Evolutionary conservation across 257 asterid species (phyloP).

Genomic region (Oldenlandia corymbosa): DNA sequence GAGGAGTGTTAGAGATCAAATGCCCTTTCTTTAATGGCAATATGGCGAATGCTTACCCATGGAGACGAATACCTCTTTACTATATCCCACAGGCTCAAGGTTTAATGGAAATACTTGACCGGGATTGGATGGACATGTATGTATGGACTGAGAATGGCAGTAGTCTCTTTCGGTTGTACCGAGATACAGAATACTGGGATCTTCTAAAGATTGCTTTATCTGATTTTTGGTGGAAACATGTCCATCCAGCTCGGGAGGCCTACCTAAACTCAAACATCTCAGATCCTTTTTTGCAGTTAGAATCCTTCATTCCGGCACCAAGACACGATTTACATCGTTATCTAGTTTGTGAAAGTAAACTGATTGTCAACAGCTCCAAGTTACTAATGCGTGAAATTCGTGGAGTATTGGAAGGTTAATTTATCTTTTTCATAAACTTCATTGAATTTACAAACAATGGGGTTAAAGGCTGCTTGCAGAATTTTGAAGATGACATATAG

Average conservation of each 20-base stretch:
- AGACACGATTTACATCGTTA: constrained; percentile 42
- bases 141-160: constrained; percentile 75
- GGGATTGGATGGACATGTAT: constrained; percentile 86
- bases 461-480: neutral
- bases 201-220: constrained; percentile 52
- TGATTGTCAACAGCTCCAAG: constrained; percentile 40
- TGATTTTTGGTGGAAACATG: constrained; percentile 95
- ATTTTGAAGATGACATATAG: too few relatives aligned
- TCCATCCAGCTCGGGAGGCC: constrained; percentile 69
- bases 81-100: constrained; percentile 92
- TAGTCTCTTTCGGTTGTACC: constrained; percentile 64
- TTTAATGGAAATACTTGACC: constrained; percentile 79
- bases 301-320: constrained; percentile 46
- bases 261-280: constrained; percentile 32
- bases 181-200: constrained; percentile 62
- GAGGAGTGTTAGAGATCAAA: constrained; percentile 73
- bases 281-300: constrained; percentile 51
- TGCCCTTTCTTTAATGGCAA: constrained; percentile 67
- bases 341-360: constrained; percentile 51
- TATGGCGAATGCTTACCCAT: constrained; percentile 43
- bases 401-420: constrained; percentile 39
- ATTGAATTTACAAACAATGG: neutral
- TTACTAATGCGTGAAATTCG: constrained; percentile 52
- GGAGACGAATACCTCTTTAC: constrained; percentile 62
- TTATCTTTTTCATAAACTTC: neutral